Base-by-base conservation (phyloP, 345 rosid species). In the Bruguiera gymnorhiza region DNA sequence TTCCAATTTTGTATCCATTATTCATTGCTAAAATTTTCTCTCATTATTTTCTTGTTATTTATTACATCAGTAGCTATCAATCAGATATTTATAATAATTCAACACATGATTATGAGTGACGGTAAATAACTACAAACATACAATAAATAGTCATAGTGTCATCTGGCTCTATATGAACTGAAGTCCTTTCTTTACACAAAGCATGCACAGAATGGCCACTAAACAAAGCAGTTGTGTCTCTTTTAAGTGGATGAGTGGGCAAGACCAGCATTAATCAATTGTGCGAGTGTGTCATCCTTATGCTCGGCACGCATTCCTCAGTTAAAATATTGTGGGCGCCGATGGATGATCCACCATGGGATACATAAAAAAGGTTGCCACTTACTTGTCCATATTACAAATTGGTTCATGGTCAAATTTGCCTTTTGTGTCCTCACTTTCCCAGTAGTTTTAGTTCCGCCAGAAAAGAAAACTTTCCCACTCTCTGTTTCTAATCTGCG, bases 241-340 rank as follows among this genome's bases (percentile, higher is more conserved):
- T n/a, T 4, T 6, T n/a, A 10, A 68, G 71, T 39, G 63, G 71
- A 11, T 18, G 19, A 67, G n/a, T 30, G 18, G 23, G 6, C 48
- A 30, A 23, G 9, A 39, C 2, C 60, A 70, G 10, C 62, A 39
- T 71, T 39, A 65, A 46, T 54, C 16, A 39, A 46, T 23, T 58
- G 51, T 13, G 51, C 11, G 65, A 50, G 75, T 26, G 75, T 72
- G 70, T 15, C 48, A 23, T 64, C 30, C 75, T 15, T 46, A 64
- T 64, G 75, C 58, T 58, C 58, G 75, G 27, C 75, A 72, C 70
- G 37, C 65, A 65, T 65, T 21, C 70, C 31, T 10, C 36, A 21
- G 59, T 65, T 65, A 31, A 72, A 72, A 72, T 21, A 65, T 24
- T 59, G 29, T 21, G 39, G 32, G 48, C 70, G 59, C 60, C 65